Conservation (phyloP, 129 eudicot species). For the Tanacetum coccineum region DNA sequence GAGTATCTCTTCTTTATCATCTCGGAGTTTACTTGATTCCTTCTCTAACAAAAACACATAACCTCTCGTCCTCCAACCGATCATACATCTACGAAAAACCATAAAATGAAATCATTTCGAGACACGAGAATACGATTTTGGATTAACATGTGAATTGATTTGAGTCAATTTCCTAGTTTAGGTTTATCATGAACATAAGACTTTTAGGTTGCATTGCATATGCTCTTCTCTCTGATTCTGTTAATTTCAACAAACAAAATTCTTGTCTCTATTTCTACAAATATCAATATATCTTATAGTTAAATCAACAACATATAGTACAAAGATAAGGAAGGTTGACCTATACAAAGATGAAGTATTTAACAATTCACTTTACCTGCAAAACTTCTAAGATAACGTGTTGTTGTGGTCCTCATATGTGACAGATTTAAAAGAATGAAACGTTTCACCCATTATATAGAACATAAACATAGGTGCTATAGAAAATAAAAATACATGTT, state of each 20-base stretch:
- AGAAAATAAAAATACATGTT: too few relatives aligned
- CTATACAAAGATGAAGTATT: too few relatives aligned
- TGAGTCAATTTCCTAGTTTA: conserved; percentile 28
- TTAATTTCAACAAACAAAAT: conserved; percentile 70
- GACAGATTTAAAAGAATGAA: too few relatives aligned
- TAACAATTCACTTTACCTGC: too few relatives aligned
- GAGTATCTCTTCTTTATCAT: conserved; percentile 68
- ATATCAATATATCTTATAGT: conserved; percentile 6
- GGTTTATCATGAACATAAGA: conserved; percentile 58
- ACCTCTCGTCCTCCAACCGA: conserved; percentile 60
- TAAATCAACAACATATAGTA: not conserved
- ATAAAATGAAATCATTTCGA: not conserved
- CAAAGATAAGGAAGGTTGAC: not conserved
- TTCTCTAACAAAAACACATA: conserved; percentile 76
- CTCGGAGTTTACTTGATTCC: conserved; percentile 71
- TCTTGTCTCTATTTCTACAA: conserved; percentile 74
- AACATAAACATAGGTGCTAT: too few relatives aligned
- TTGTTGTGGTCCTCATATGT: too few relatives aligned
- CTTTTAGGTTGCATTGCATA: conserved; percentile 76
- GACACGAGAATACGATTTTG: too few relatives aligned
- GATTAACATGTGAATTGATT: too few relatives aligned
- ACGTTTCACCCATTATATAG: too few relatives aligned
- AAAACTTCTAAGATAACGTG: too few relatives aligned
- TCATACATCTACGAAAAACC: conserved; percentile 40
- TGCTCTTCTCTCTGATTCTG: conserved; percentile 34